A percentile compares a stretch with the other conserved stretches of the same genome.
These are phyloP conservation scores for Podospora fimiseda DNA, from an alignment of 495 filamentous ascomycete species.

Conservation along the genomic window DNA sequence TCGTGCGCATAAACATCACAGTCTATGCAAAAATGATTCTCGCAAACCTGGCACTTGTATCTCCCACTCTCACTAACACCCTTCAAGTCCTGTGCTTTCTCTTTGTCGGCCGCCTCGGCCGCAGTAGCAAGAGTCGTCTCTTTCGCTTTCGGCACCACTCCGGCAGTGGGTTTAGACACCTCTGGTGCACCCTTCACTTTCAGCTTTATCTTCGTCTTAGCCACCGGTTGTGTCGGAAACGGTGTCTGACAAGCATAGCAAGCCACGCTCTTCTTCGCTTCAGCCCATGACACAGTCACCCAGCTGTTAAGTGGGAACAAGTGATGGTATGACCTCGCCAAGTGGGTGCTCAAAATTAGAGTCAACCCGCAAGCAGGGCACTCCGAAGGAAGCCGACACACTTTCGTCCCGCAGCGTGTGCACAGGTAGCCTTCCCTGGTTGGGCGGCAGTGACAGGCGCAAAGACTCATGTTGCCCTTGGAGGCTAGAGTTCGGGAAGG, in stretches of 20 bases:
- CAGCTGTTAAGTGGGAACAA: conserved; percentile 88
- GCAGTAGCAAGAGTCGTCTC: conserved; percentile 6
- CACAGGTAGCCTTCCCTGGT: conserved; percentile 86
- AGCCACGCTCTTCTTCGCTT: conserved; percentile 46
- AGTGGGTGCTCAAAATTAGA: conserved; percentile 91
- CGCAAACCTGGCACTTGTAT: conserved; percentile 80
- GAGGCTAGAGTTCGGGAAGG: conserved; percentile 82
- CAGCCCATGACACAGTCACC: conserved; percentile 79
- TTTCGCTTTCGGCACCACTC: conserved; percentile 8
- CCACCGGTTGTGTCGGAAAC: conserved; percentile 39
- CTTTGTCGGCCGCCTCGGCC: background rate
- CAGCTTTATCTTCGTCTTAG: background rate
- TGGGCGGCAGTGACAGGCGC: conserved; percentile 84
- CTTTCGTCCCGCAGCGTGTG: conserved; percentile 80
- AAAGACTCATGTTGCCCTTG: conserved; percentile 59
- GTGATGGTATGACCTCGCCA: conserved; percentile 93
- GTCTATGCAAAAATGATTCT: conserved; percentile 92
- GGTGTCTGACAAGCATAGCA: conserved; percentile 50
- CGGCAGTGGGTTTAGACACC: background rate
- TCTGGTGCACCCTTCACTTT: conserved; percentile 15
- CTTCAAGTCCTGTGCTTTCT: background rate
- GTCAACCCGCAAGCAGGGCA: conserved; percentile 89
- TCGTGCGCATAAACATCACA: conserved; percentile 95
- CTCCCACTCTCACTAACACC: conserved; percentile 79
- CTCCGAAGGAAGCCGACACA: conserved; percentile 85